Base-by-base conservation (phyloP, 306 rosid genomes). In the Abrus precatorius region DNA sequence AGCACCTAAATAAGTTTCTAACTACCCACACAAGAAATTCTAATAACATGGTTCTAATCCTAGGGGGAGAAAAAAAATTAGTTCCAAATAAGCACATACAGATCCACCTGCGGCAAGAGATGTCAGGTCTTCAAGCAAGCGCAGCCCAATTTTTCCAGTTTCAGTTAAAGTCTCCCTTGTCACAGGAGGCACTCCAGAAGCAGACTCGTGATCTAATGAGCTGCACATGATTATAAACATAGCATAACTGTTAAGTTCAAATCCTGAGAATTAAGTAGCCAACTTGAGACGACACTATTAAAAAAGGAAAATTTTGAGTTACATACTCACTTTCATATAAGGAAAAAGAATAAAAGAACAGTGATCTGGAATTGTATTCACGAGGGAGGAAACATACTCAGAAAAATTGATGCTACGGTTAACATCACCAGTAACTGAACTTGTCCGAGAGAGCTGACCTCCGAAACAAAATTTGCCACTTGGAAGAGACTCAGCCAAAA, bases 31-130 rank as follows among this genome's bases (percentile, higher is more conserved):
- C 69, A 84, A 69, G 10, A 78, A 67, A 75, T 38, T 68, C 77
- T 36, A 73, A 70, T 9, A 48, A 83, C 41, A 66, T 45, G 48
- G 55, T 43, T 68, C 65, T 66, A 80, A 12, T 53, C 70, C 65
- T 76, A 66, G 30, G 30, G 28, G 65, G 60, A 73, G 77, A 34
- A 79, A 65, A 69, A 41, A 74, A 71, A 72, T 65, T 13, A 84
- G 89, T 79, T 83, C 69, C 77, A 83, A 91, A 88, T 85, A 76
- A 90, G 86, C 88, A 91, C 99, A 91, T 95, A 95, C 99, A 87
- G 95, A 95, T 91, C 97, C 99, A 89, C 97, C 97, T 93, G 99
- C 99, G 80, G 99, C 97, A 89, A 95, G 95, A 83, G 99, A 97
- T 85, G 97, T 91, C 85, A 92, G 85, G 90, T 95, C 99, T 95